Percentiles rank a stretch among this genome's conserved stretches.
These are phyloP conservation scores for Azolla pinnata DNA, from an alignment of 75 land plant genomes.

Conservation along the genomic window DNA sequence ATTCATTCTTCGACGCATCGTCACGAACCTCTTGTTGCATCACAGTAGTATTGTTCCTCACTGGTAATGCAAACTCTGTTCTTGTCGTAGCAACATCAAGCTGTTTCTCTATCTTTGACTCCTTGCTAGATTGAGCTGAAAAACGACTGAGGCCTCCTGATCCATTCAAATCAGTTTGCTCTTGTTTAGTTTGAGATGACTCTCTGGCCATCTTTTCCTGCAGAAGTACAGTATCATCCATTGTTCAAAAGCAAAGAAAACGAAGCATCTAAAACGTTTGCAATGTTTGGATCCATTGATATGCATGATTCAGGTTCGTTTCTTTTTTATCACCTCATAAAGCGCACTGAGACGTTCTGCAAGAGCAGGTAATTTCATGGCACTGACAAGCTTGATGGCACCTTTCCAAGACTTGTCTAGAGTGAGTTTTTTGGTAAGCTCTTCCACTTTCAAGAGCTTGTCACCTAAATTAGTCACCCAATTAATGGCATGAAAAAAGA, in stretches of 20 bases:
- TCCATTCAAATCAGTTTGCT: neutral
- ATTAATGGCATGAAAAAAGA: too few species aligned
- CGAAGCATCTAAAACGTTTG: neutral
- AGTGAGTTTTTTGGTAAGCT: conserved; percentile 61
- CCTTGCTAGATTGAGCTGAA: too few species aligned
- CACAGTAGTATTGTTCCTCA: too few species aligned
- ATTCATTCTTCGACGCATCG: too few species aligned
- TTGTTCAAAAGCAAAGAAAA: neutral
- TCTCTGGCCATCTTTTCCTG: neutral
- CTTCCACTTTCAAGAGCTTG: conserved; percentile 79
- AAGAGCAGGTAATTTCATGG: conserved; percentile 67
- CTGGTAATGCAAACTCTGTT: too few species aligned
- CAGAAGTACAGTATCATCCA: too few species aligned
- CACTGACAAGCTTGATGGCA: conserved; percentile 85
- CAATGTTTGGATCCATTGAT: neutral
- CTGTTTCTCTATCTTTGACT: too few species aligned
- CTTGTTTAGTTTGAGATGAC: neutral
- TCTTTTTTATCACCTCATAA: conserved; percentile 58
- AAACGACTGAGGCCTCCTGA: too few species aligned
- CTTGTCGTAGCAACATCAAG: too few species aligned
- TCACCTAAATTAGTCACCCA: conserved; percentile 48
- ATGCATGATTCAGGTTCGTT: neutral
- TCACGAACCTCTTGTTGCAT: neutral
- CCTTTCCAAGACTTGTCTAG: conserved; percentile 78
- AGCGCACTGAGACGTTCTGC: conserved; percentile 69